Conservation (phyloP, 1,284 basidiomycete genomes). For the Austroboletus niveus region DNA sequence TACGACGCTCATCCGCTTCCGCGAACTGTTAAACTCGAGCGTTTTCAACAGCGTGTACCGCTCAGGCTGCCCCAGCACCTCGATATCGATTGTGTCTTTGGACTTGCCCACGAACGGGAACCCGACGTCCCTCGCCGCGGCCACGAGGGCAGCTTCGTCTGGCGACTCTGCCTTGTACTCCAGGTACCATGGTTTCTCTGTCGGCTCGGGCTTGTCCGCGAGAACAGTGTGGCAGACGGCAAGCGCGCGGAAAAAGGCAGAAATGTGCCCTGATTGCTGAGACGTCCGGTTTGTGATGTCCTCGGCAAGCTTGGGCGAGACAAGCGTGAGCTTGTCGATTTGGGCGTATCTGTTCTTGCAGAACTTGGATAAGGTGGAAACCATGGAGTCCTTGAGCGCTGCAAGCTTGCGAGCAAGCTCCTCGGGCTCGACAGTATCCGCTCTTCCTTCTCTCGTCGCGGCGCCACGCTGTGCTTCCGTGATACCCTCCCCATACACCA, state of each 20-base stretch:
- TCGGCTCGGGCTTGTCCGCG: slow-evolving; percentile 68
- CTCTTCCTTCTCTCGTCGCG: slow-evolving; percentile 77
- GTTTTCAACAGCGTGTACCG: slow-evolving; percentile 77
- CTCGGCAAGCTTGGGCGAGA: slow-evolving; percentile 81
- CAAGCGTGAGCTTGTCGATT: slow-evolving; percentile 80
- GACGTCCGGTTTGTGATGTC: slow-evolving; percentile 66
- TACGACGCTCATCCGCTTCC: slow-evolving; percentile 93
- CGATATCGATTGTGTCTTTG: slow-evolving; percentile 81
- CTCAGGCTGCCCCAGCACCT: slow-evolving; percentile 88
- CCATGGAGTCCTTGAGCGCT: slow-evolving; percentile 75
- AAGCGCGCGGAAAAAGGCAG: slow-evolving; percentile 88
- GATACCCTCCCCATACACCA: slow-evolving; percentile 88
- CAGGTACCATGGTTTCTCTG: slow-evolving; percentile 63
- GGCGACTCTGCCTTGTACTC: slow-evolving; percentile 96
- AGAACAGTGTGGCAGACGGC: slow-evolving; percentile 93
- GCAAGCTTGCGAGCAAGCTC: slow-evolving; percentile 69
- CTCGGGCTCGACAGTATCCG: slow-evolving; percentile 61
- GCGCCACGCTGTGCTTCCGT: slow-evolving; percentile 95
- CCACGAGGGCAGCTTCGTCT: slow-evolving; percentile 93
- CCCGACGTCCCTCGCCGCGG: slow-evolving; percentile 88
- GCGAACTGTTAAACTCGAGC: slow-evolving; percentile 90
- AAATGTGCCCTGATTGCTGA: slow-evolving; percentile 66
- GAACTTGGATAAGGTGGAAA: slow-evolving; percentile 66
- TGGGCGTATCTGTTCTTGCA: slow-evolving; percentile 93
- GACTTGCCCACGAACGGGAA: slow-evolving; percentile 86